These are phyloP conservation scores for Populus trichocarpa DNA, from an alignment of 441 rosid species.

Conservation along the genomic window DNA sequence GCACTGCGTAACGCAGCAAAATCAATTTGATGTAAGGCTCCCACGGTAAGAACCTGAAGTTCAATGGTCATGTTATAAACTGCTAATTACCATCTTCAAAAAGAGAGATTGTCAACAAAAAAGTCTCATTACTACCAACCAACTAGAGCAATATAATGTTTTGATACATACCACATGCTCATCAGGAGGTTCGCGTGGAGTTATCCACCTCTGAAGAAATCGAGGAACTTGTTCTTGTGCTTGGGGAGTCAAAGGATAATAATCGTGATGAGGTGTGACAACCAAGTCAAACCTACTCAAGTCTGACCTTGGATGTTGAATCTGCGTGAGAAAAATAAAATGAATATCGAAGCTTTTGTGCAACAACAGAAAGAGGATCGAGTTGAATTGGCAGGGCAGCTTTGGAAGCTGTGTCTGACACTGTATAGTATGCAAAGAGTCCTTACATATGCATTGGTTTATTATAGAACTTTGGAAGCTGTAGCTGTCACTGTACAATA, in stretches of 20 bases:
- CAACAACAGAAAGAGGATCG: background rate
- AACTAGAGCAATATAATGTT: background rate
- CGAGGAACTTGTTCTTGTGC: conserved; percentile 68
- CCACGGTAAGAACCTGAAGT: conserved; percentile 73
- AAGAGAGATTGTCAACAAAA: background rate
- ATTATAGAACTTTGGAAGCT: background rate
- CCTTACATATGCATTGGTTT: background rate
- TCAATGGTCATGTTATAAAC: conserved; percentile 1
- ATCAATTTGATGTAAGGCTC: conserved; percentile 87
- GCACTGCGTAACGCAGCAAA: conserved; percentile 67
- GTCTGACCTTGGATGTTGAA: conserved; percentile 82
- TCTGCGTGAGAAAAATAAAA: conserved; percentile 35
- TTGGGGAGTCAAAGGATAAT: conserved; percentile 71
- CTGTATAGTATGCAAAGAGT: background rate
- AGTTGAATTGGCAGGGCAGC: background rate
- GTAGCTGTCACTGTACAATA: background rate
- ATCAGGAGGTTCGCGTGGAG: conserved; percentile 76
- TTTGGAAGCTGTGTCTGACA: background rate
- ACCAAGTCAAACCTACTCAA: conserved; percentile 89
- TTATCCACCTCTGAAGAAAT: conserved; percentile 72
- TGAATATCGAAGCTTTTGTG: background rate
- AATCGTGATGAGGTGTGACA: conserved; percentile 86
- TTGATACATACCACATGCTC: conserved; percentile 60
- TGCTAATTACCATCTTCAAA: background rate
- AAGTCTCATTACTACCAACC: background rate